Base-by-base conservation (phyloP, 1,139 yeast genomes). In the Geotrichum bryndzae region DNA sequence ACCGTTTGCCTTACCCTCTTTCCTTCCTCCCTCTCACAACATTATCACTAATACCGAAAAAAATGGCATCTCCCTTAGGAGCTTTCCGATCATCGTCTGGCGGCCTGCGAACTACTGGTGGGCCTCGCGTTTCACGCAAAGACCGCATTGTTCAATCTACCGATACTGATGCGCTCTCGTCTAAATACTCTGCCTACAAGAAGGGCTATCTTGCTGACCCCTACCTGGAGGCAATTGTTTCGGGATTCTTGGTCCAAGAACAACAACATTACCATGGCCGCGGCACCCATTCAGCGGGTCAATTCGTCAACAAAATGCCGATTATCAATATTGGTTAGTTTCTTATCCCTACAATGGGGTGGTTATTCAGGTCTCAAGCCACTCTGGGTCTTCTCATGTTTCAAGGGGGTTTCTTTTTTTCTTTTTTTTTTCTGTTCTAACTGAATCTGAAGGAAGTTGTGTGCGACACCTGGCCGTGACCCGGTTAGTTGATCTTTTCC, bases 161-260 rank as follows among this genome's bases (percentile, higher is more conserved):
- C 0, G 98, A 92, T 70, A 78, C 83, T 59, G 97, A 92, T 74
- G 98, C 98, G 0, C 75, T 92, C 23, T 81, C 91, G 29, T 86
- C 96, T 65, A 82, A 95, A 57, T 75, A 78, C 65, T 81, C 87
- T 50, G 87, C 95, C 5, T 80, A 80, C 59, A 61, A 70, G 2
- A 79, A 78, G 60, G 79, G 82, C 0, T 89, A 90, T 68, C 76
- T 87, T 60, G 68, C 73, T 0, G 96, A 92, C 68, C 75, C 75
- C 2, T 79, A 74, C 66, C 74, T 88, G 25, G 73, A 75, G 27
- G 68, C 73, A 11, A 71, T 88, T 41, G 75, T 84, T 15, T 33
- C 57, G 4, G 41, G 22, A 18, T 46, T 45, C 25, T 15, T 50
- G 18, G 27, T 51, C 1, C 22, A 51, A 8, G 48, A 68, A 72